Base-by-base conservation (phyloP, 805 yeast genomes). In the Yarrowia sp. region DNA sequence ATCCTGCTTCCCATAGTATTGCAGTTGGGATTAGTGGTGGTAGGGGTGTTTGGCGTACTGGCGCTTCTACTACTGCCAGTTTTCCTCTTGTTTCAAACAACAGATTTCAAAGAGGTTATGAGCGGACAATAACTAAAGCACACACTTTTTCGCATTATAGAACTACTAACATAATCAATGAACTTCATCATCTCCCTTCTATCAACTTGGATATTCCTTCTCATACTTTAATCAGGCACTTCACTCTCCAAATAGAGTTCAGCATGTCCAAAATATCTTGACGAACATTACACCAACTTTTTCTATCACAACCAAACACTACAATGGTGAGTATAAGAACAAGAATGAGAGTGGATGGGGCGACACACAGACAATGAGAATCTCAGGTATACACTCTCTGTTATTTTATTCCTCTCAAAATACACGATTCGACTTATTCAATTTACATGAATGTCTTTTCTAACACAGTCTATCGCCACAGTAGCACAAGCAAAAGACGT, bases 401-500 rank as follows among this genome's bases (percentile, higher is more conserved):
- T 1, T 28, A 10, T 10, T 22, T 10, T 14, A 12, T 21, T 8
- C 9, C 46, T 6, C 22, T 10, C 10, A 19, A 38, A 10, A 21
- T 14, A 3, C 22, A 16, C 36, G 49, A 43, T 46, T 22, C 52
- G 17, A 17, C 52, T 21, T 5, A 17, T 33, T 17, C 26, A 16
- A 19, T 19, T 9, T 32, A 30, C 14, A 22, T 7, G 9, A 10
- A 19, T 24, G 21, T 1, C 26, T 5, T 19, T 33, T 41, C 61
- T 58, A 58, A 58, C 63, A 12, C 63, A 75, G 78, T 71, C 78
- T 26, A 77, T 77, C 62, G 69, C 78, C 22, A 77, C 81, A 26
- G 73, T 76, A 30, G 73, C 77, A 35, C 78, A 78, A 59, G 77
- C 80, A 56, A 82, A 79, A 66, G 85, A 84, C 67, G 72, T 81